Percentiles rank a stretch among this genome's conserved stretches.
Conservation (phyloP, 1,284 basidiomycete species). For the Meripilus lineatus region DNA sequence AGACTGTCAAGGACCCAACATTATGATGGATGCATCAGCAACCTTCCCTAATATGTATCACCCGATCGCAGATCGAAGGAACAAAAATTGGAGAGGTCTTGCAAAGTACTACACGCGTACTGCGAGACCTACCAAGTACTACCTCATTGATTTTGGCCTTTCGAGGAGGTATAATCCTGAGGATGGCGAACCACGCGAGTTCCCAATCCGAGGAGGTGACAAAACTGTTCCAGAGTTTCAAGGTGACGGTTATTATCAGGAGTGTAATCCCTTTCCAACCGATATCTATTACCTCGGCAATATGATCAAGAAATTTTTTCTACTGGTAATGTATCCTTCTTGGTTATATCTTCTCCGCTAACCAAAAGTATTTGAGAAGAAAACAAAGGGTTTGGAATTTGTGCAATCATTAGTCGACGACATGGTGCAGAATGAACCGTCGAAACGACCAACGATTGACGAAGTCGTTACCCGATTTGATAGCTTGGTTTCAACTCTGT, state of each 20-base stretch:
- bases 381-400: slow-evolving; percentile 10
- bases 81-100: slow-evolving; percentile 14
- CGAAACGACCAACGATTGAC: slow-evolving; percentile 8
- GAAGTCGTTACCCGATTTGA: slow-evolving; percentile 11
- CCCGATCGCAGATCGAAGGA: slow-evolving; percentile 13
- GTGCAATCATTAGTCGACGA: slow-evolving; percentile 7
- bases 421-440: slow-evolving; percentile 10
- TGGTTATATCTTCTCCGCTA: not conserved
- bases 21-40: slow-evolving; percentile 33
- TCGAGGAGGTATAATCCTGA: slow-evolving; percentile 17
- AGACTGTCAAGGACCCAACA: slow-evolving; percentile 25
- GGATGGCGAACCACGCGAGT: slow-evolving; percentile 14
- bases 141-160: slow-evolving; percentile 31
- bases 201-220: slow-evolving; percentile 16
- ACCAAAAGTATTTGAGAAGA: slow-evolving; percentile 2
- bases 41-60: slow-evolving; percentile 27
- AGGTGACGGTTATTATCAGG: slow-evolving; percentile 3
- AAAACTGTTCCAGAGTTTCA: slow-evolving; percentile 17
- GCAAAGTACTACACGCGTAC: slow-evolving; percentile 28
- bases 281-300: slow-evolving; percentile 9
- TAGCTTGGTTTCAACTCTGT: not conserved
- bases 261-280: slow-evolving; percentile 5
- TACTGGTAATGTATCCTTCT: not conserved
- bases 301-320: slow-evolving; percentile 1
- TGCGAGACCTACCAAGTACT: slow-evolving; percentile 26